phyloP scores from a whole-genome alignment of 495 filamentous ascomycete species.

The Usnea hakonensis region DNA sequence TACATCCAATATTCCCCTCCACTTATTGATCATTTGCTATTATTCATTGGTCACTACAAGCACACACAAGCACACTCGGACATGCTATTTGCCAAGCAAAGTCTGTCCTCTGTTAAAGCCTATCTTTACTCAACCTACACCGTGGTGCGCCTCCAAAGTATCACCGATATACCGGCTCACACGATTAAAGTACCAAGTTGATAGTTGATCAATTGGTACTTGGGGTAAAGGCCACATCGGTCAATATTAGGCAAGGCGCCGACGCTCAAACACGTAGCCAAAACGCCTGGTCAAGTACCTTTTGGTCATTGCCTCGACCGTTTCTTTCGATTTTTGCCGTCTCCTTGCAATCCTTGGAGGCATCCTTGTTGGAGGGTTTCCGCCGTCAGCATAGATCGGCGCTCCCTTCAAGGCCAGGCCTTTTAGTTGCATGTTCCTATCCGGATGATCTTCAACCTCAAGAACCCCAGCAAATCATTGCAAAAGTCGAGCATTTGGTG shows the following conservation, averaged over 20 bases:
- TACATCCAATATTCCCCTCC: not conserved
- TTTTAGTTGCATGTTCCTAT: conserved; percentile 2
- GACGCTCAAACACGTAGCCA: conserved; percentile 1
- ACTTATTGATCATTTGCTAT: not conserved
- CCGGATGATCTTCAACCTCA: conserved; percentile 6
- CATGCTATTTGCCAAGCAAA: too few species aligned
- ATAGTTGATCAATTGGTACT: too few species aligned
- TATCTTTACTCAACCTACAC: too few species aligned
- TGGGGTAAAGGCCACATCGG: not conserved
- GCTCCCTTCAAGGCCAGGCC: not conserved
- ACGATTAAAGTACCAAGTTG: too few species aligned
- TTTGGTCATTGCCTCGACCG: not conserved
- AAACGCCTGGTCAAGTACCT: not conserved
- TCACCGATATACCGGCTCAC: too few species aligned
- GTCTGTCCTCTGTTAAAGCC: too few species aligned
- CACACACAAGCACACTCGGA: too few species aligned
- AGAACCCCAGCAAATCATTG: not conserved
- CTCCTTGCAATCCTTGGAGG: not conserved
- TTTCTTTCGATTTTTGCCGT: not conserved
- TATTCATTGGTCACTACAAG: too few species aligned
- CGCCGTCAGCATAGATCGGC: conserved; percentile 12
- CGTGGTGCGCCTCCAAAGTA: too few species aligned
- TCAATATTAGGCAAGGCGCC: not conserved
- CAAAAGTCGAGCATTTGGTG: not conserved
- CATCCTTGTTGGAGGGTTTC: not conserved